Percentiles rank a stretch among this genome's conserved stretches.
These are phyloP conservation scores for Dactylellina leptospora DNA, from an alignment of 2,329 filamentous ascomycete genomes.

Conservation along the genomic window DNA sequence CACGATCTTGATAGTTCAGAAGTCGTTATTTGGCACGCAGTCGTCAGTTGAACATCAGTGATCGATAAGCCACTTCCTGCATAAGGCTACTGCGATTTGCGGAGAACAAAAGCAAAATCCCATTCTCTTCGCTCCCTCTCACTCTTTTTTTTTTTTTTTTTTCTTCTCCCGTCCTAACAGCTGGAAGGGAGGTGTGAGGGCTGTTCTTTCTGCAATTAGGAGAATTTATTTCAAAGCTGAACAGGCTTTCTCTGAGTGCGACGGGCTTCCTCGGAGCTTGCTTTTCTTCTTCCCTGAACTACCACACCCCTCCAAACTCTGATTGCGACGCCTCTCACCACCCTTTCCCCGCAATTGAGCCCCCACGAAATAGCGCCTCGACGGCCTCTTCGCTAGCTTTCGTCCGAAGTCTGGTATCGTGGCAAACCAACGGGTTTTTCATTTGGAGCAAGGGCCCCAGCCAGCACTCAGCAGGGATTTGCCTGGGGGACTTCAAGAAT, in stretches of 20 bases:
- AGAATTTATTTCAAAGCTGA: constrained; percentile 26
- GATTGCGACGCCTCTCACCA: constrained; percentile 18
- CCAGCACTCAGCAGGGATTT: constrained; percentile 25
- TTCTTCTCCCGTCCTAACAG: background rate
- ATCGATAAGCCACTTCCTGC: constrained; percentile 22
- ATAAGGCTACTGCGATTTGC: constrained; percentile 38
- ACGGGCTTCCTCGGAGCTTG: constrained; percentile 10
- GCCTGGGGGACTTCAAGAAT: constrained; percentile 34
- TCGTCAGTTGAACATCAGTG: background rate
- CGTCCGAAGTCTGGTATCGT: constrained; percentile 47
- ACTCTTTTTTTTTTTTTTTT: constrained; percentile 14
- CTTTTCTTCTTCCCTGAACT: background rate
- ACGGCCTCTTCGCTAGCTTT: constrained; percentile 23
- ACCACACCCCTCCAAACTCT: background rate
- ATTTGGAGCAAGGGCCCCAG: constrained; percentile 32
- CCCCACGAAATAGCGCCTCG: constrained; percentile 32
- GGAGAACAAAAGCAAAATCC: constrained; percentile 36
- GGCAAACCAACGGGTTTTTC: constrained; percentile 51
- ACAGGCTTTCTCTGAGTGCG: constrained; percentile 1
- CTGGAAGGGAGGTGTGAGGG: background rate
- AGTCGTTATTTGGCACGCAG: background rate
- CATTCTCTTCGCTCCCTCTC: constrained; percentile 9
- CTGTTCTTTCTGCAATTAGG: constrained; percentile 8
- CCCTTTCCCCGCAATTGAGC: constrained; percentile 37
- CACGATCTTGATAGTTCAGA: background rate